A percentile compares a stretch with the other conserved stretches of the same genome.
Conservation (phyloP, 106 monocot genomes). For the Acanthochlamys bracteata region DNA sequence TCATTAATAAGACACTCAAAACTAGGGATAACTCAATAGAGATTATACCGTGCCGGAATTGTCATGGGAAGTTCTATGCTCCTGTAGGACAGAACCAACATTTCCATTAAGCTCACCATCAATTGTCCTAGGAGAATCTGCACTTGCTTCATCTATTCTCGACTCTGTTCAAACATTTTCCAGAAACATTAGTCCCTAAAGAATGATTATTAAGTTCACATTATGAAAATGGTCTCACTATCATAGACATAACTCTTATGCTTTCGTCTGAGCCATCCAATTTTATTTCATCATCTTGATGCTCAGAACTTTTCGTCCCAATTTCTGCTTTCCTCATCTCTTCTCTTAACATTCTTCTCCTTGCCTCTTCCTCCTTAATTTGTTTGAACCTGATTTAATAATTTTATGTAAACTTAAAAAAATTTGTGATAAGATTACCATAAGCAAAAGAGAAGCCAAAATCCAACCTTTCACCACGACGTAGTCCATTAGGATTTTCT, state of each 20-base stretch:
- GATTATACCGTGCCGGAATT: conserved; percentile 5
- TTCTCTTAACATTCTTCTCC: conserved; percentile 47
- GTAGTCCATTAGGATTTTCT: conserved; percentile 14
- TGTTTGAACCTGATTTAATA: conserved; percentile 54
- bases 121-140: not conserved
- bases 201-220: not conserved
- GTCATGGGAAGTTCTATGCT: conserved; percentile 10
- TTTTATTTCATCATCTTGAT: conserved; percentile 5
- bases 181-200: not conserved
- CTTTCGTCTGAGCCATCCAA: conserved; percentile 8
- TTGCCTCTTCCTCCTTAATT: conserved; percentile 71
- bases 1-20: no score
- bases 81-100: not conserved
- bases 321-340: conserved; percentile 19
- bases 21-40: no score
- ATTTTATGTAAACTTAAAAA: conserved; percentile 2
- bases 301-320: conserved; percentile 5
- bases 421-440: not conserved
- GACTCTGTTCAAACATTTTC: conserved; percentile 2
- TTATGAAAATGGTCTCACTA: not conserved
- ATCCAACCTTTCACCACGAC: conserved; percentile 54
- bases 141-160: not conserved
- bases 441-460: not conserved
- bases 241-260: conserved; percentile 6
- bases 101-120: conserved; percentile 8